Evolutionary conservation across 78 protist genomes (phyloP).

Genomic region (Dictyostelium capitatum): DNA sequence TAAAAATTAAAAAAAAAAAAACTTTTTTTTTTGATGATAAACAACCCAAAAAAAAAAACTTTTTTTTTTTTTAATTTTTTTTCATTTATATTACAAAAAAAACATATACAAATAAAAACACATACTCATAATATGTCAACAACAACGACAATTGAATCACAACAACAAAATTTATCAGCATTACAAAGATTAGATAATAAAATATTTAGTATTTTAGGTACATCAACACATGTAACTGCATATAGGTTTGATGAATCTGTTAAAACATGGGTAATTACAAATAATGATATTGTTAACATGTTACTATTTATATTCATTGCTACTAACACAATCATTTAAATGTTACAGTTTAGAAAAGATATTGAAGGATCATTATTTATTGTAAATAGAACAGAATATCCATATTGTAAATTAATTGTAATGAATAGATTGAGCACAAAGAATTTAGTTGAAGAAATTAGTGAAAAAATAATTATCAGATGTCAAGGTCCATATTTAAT

Average conservation of each 20-base stretch:
- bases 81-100: neutral
- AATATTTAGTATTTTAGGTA: conserved; percentile 45
- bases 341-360: conserved; percentile 53
- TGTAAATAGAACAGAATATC: conserved; percentile 52
- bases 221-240: conserved; percentile 67
- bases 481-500: conserved; percentile 64
- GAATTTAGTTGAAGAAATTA: conserved; percentile 66
- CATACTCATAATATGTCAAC: neutral
- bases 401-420: conserved; percentile 57
- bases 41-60: neutral
- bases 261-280: conserved; percentile 72
- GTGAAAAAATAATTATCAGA: conserved; percentile 38
- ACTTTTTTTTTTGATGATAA: neutral
- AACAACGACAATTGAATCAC: conserved; percentile 8
- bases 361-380: conserved; percentile 77
- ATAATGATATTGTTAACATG: too few relatives aligned
- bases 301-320: too few relatives aligned
- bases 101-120: neutral
- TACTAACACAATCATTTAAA: neutral
- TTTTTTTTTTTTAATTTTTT: conserved; percentile 15
- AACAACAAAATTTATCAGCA: conserved; percentile 68
- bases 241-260: conserved; percentile 53
- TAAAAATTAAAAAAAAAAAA: neutral
- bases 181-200: conserved; percentile 65
- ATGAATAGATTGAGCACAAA: conserved; percentile 68